These are phyloP conservation scores for Elaeagnus macrophylla DNA, from an alignment of 306 rosid species.

Conservation along the genomic window DNA sequence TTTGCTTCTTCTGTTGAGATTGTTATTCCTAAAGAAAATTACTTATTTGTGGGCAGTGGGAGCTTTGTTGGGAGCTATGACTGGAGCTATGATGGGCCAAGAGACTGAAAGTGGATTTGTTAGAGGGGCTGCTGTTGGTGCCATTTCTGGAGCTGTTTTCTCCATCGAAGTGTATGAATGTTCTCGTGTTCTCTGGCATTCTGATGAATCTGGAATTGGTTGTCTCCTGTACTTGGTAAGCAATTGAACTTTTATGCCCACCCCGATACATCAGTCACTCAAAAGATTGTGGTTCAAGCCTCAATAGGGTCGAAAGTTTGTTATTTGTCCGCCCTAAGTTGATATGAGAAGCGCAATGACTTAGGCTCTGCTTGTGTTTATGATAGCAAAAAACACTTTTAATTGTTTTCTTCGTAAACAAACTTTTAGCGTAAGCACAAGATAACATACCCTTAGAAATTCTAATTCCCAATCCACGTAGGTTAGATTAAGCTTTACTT, in stretches of 20 bases:
- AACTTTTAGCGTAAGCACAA: too few species aligned
- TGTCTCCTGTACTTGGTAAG: conserved; percentile 91
- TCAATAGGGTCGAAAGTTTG: too few species aligned
- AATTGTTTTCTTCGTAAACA: too few species aligned
- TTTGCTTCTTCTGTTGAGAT: neutral
- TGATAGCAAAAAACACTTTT: too few species aligned
- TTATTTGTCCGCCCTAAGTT: too few species aligned
- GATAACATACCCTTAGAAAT: too few species aligned
- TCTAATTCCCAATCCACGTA: too few species aligned
- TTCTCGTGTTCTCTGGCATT: conserved; percentile 88
- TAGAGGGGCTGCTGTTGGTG: conserved; percentile 97
- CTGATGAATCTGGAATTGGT: conserved; percentile 97
- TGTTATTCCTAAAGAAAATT: conserved; percentile 13
- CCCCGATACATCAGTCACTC: too few species aligned
- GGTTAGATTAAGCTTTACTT: too few species aligned
- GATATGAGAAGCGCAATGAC: too few species aligned
- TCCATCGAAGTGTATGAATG: conserved; percentile 98
- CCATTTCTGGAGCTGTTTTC: conserved; percentile 98
- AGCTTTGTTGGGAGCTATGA: conserved; percentile 84
- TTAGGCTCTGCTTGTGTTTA: too few species aligned
- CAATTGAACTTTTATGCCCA: neutral
- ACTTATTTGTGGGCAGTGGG: conserved; percentile 60
- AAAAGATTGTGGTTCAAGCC: too few species aligned
- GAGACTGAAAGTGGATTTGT: conserved; percentile 98
- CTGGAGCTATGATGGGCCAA: conserved; percentile 98